Conservation (phyloP, 371 early-diverging fungal genomes). For the Astathelohania contejeani region DNA sequence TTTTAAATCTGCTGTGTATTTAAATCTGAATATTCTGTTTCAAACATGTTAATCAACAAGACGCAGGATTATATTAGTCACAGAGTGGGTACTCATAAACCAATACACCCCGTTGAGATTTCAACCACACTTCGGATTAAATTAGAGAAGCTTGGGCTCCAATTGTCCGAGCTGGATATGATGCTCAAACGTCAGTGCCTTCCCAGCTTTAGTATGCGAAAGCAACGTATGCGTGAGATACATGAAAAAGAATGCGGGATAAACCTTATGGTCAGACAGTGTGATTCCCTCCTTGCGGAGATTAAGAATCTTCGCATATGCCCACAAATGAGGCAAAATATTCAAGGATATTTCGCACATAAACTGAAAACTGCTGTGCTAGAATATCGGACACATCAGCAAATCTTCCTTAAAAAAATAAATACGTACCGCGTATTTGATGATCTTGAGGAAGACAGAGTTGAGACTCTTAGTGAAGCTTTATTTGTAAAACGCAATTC, state of each 20-base stretch:
- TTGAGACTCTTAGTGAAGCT: not conserved
- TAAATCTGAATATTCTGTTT: too few relatives aligned
- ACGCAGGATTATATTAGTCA: too few relatives aligned
- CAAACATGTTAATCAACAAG: too few relatives aligned
- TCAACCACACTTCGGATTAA: too few relatives aligned
- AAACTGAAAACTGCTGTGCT: slow-evolving; percentile 14
- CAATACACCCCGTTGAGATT: too few relatives aligned
- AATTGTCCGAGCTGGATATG: slow-evolving; percentile 12
- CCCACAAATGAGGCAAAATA: not conserved
- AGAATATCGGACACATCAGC: slow-evolving; percentile 21
- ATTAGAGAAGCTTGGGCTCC: slow-evolving; percentile 1
- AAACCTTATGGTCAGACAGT: slow-evolving; percentile 1
- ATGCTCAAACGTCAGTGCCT: slow-evolving; percentile 23
- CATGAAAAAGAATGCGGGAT: not conserved
- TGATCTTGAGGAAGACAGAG: slow-evolving; percentile 7
- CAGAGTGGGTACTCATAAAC: too few relatives aligned
- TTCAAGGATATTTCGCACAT: slow-evolving; percentile 18
- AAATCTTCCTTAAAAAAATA: slow-evolving; percentile 23
- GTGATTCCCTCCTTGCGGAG: not conserved
- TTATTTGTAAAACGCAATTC: not conserved
- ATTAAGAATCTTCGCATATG: not conserved
- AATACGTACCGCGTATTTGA: slow-evolving; percentile 8
- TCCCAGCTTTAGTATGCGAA: slow-evolving; percentile 20
- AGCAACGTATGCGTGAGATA: slow-evolving; percentile 20
- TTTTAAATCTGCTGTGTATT: too few relatives aligned